Base-by-base conservation (phyloP, 331 rosid genomes). In the Acacia pycnantha region DNA sequence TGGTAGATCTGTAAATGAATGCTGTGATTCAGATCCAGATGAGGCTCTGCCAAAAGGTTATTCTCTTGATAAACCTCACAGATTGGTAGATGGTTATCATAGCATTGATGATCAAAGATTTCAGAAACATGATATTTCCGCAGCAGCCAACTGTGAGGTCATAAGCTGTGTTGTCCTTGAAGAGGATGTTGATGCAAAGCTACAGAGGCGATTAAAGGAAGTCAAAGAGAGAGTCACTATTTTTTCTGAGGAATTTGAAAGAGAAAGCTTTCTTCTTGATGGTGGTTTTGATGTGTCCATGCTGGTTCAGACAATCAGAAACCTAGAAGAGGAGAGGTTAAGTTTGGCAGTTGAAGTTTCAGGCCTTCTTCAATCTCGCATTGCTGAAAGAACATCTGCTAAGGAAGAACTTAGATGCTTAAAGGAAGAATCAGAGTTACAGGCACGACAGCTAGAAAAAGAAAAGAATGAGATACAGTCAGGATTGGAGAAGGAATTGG, bases 401-500 rank as follows among this genome's bases (percentile, higher is more conserved):
- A 90, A 78, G 90, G 90, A 92, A 86, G 93, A 93, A 66, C 90
- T 88, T 56, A 70, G 91, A 72, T 78, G 76, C 78, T 87, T 87
- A 51, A 92, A 90, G 73, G 76, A 81, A 79, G 99, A 92, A 77
- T 81, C 87, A 74, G 92, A 88, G 80, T 90, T 85, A 54, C 90
- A 70, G 79, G 87, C 88, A 10, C 88, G 74, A 47, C 85, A 88
- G 79, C 82, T 95, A 40, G 99, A 95, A 87, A 95, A 91, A 81
- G 99, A 95, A 87, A 95, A 95, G 85, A 88, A 79, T 79, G 98
- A 95, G 91, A 72, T 93, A 88, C 98, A 92, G 84, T 88, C 89
- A 58, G 97, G 91, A 73, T 54, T 96, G 87, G 99, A 96, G 86
- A 89, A 89, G 82, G 99, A 96, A 85, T 79, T 96, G 74, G 99